Evolutionary conservation across 2,329 filamentous ascomycete genomes (phyloP), one percentile per base, ranked within the genome.

Genomic region (Xylaria sp.): DNA sequence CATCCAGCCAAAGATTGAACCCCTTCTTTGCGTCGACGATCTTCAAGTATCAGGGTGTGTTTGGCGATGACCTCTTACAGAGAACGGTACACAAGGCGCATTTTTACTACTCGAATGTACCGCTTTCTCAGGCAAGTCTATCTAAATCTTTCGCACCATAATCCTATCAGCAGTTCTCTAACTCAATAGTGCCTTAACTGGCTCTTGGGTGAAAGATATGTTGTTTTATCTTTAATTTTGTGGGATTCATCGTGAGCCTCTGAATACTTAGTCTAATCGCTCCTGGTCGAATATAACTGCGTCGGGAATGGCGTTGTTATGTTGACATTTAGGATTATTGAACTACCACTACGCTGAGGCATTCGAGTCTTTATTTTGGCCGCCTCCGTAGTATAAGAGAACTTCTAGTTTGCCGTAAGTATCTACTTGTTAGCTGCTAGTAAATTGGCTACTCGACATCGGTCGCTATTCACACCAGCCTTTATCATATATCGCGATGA

Each of bases 31-130:
- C 12, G 10, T 31, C 43, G 20, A 64, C 20, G 13, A 36, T 8
- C 23, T 39, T 20, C 31, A 28, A 49, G 20, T 49, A 43, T 25
- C 48, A 60, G 36, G 36, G 59, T 41, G 41, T 43, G n/a, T 55
- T 54, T 48, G 28, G 56, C 18, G 39, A 49, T 18, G 33, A 43
- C 43, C 33, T 6, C 23, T 54, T 57, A 43, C 33, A 49, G 31
- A 33, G 51, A 10, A 55, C n/a, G 20, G 12, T 39, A n/a, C 18
- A 54, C 28, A 36, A 6, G 51, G n/a, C 28, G 28, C 15, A n/a
- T 28, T 15, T 55, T 36, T 15, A 12, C 52, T 3, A 36, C 13
- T 36, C 6, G 7, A 36, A n/a, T 15, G 25, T 25, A 31, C 25
- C 5, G 18, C 15, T 54, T 18, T 25, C 13, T 15, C 8, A 10